Conservation (phyloP, 179 eudicot species). For the Dionaea muscipula region DNA sequence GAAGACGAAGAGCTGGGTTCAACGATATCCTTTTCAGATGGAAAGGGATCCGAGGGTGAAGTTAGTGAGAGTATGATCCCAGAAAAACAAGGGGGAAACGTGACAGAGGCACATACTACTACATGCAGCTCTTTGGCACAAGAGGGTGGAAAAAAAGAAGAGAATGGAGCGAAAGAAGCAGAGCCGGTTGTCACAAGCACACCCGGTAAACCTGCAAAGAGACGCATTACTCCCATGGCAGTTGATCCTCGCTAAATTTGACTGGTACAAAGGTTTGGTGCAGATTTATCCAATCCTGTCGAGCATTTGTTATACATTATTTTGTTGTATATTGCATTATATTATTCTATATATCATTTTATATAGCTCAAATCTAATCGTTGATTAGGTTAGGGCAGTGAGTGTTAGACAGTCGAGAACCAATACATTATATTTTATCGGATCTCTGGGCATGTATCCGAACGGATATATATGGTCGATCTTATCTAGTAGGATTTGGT, state of each 20-base stretch:
- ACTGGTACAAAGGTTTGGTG: background rate
- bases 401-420: too few relatives aligned
- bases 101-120: conserved; percentile 19
- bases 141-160: conserved; percentile 16
- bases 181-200: conserved; percentile 17
- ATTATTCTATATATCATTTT: too few relatives aligned
- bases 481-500: too few relatives aligned
- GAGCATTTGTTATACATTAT: too few relatives aligned
- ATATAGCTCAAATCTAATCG: too few relatives aligned
- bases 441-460: too few relatives aligned
- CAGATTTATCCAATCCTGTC: too few relatives aligned
- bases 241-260: conserved; percentile 21
- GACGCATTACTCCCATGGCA: conserved; percentile 90
- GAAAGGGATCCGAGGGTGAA: conserved; percentile 14
- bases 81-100: conserved; percentile 19
- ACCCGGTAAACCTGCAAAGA: conserved; percentile 58
- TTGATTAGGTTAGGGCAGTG: too few relatives aligned
- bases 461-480: too few relatives aligned
- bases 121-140: conserved; percentile 9
- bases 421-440: too few relatives aligned
- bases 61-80: conserved; percentile 13
- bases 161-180: conserved; percentile 23
- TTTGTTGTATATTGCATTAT: too few relatives aligned
- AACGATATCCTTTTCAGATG: conserved; percentile 55
- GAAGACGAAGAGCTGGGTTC: conserved; percentile 68